Evolutionary conservation across 2,329 filamentous ascomycete species (phyloP).

Genomic region (Trichoderma sp.): DNA sequence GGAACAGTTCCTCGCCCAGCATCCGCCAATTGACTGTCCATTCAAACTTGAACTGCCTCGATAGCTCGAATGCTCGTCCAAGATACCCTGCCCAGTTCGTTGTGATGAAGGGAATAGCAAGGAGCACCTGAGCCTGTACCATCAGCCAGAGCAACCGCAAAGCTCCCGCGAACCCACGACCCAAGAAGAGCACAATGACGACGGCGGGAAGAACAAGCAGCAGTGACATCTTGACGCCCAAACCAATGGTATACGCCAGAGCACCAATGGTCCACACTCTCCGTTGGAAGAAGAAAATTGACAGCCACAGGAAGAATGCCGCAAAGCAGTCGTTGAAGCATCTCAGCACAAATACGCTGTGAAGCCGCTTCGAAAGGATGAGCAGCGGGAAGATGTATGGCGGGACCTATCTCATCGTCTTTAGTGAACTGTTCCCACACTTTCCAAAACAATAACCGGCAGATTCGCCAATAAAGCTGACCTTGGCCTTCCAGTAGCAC

Average conservation of each 20-base stretch:
- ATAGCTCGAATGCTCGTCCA: conserved; percentile 82
- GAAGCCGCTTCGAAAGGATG: conserved; percentile 83
- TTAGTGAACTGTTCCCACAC: not conserved
- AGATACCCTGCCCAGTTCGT: conserved; percentile 69
- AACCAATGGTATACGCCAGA: conserved; percentile 69
- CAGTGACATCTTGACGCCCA: conserved; percentile 95
- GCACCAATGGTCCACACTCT: conserved; percentile 70
- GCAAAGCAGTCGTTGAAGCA: conserved; percentile 97
- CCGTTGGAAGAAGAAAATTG: conserved; percentile 75
- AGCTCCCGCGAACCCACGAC: conserved; percentile 62
- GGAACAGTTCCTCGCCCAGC: conserved; percentile 76
- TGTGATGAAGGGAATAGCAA: conserved; percentile 65
- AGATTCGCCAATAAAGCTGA: conserved; percentile 32
- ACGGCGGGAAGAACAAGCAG: conserved; percentile 80
- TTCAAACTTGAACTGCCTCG: conserved; percentile 86
- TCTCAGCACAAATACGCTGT: conserved; percentile 88
- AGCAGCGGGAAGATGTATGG: conserved; percentile 85
- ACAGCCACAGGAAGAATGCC: conserved; percentile 74
- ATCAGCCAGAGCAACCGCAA: conserved; percentile 70
- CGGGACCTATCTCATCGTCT: conserved; percentile 56
- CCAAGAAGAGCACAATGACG: conserved; percentile 71
- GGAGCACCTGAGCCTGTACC: conserved; percentile 69
- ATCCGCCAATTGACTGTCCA: conserved; percentile 99
- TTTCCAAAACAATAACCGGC: too few relatives aligned
- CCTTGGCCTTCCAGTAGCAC: conserved; percentile 74